These are phyloP conservation scores for Debaryomyces robertsiae DNA, from an alignment of 1,139 yeast genomes.

Conservation along the genomic window DNA sequence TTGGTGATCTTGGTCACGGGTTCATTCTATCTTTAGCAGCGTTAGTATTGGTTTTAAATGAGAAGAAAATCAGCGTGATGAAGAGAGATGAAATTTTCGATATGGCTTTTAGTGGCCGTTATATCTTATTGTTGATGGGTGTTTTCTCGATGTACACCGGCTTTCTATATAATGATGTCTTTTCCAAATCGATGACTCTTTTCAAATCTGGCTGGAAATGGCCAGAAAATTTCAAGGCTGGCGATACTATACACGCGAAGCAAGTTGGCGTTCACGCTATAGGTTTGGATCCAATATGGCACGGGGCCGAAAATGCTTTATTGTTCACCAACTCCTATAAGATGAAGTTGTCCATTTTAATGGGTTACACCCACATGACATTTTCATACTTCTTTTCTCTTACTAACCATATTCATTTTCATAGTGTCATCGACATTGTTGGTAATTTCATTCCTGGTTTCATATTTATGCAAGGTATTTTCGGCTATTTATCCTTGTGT, in stretches of 20 bases:
- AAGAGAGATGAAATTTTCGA: slow-evolving; percentile 79
- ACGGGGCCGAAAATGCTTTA: slow-evolving; percentile 75
- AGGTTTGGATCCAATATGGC: slow-evolving; percentile 82
- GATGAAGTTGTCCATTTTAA: slow-evolving; percentile 77
- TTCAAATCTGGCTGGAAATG: slow-evolving; percentile 78
- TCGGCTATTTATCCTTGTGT: slow-evolving; percentile 72
- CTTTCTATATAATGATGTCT: slow-evolving; percentile 71
- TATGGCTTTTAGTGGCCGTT: slow-evolving; percentile 79
- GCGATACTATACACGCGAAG: slow-evolving; percentile 58
- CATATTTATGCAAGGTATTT: slow-evolving; percentile 80
- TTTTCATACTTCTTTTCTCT: slow-evolving; percentile 71
- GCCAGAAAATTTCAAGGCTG: slow-evolving; percentile 60
- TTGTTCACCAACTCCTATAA: slow-evolving; percentile 77
- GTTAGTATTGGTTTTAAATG: slow-evolving; percentile 58
- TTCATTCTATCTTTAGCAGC: slow-evolving; percentile 66
- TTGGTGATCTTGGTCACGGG: slow-evolving; percentile 86
- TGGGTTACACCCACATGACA: slow-evolving; percentile 81
- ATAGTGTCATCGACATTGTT: slow-evolving; percentile 63
- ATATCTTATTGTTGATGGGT: slow-evolving; percentile 75
- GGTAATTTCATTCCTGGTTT: slow-evolving; percentile 83
- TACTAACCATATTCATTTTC: slow-evolving; percentile 60
- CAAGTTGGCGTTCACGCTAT: slow-evolving; percentile 61
- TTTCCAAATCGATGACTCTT: slow-evolving; percentile 74
- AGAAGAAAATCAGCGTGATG: slow-evolving; percentile 57
- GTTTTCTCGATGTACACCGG: slow-evolving; percentile 80